Percentiles rank a stretch among this genome's conserved stretches.
These are phyloP conservation scores for Staphylotrichum longicolle DNA, from an alignment of 495 filamentous ascomycete genomes.

Conservation along the genomic window DNA sequence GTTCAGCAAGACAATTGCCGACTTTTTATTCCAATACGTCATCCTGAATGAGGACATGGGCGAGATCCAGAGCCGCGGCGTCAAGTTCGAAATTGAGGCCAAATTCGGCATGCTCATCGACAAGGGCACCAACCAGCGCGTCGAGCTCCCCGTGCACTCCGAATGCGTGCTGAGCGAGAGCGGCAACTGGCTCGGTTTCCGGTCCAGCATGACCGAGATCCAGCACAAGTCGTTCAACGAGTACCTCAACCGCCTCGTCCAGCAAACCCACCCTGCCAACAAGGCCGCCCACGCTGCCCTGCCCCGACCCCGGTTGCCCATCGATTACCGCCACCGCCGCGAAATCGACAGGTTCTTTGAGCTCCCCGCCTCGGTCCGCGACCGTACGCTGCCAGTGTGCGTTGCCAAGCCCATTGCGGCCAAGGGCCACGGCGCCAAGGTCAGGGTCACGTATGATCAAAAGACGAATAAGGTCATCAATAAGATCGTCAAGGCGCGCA, in stretches of 20 bases:
- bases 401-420: conserved; percentile 53
- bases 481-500: conserved; percentile 82
- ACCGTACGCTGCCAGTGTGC: conserved; percentile 40
- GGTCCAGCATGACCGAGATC: conserved; percentile 76
- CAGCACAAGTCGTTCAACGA: conserved; percentile 78
- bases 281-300: conserved; percentile 31
- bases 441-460: conserved; percentile 75
- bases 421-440: conserved; percentile 57
- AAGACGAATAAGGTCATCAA: conserved; percentile 68
- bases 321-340: conserved; percentile 76
- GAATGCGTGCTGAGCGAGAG: conserved; percentile 63
- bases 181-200: conserved; percentile 56
- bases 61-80: conserved; percentile 53
- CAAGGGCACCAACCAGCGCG: conserved; percentile 62
- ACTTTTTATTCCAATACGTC: conserved; percentile 72
- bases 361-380: conserved; percentile 55
- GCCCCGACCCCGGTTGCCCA: conserved; percentile 53
- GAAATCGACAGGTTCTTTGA: conserved; percentile 82
- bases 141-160: conserved; percentile 60
- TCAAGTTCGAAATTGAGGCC: conserved; percentile 87
- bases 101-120: conserved; percentile 82
- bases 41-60: conserved; percentile 56
- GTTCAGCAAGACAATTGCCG: conserved; percentile 62
- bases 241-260: conserved; percentile 71
- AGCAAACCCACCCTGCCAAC: conserved; percentile 49